phyloP scores from a whole-genome alignment of 139 green algal species.

The Yamagishiella unicocca region DNA sequence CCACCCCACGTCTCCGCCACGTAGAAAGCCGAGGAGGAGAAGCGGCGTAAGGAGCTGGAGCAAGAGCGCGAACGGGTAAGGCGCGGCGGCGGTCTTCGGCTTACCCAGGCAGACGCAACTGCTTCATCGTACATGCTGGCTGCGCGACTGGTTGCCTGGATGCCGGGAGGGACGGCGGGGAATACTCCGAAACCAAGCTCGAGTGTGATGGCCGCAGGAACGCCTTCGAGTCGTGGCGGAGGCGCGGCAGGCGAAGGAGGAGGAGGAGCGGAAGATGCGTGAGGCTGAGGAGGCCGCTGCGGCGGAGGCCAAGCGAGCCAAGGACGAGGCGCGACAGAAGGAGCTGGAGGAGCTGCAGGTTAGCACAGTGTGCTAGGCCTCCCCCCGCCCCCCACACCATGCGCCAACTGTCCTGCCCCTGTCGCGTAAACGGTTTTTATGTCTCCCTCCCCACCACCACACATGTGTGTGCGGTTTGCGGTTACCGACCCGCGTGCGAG shows the following conservation, averaged over 20 bases:
- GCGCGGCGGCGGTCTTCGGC: not conserved
- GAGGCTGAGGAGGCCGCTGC: slow-evolving; percentile 46
- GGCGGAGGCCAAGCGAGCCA: slow-evolving; percentile 28
- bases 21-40: slow-evolving; percentile 51
- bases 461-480: no score
- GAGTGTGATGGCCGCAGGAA: slow-evolving; percentile 4
- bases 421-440: no score
- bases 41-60: slow-evolving; percentile 43
- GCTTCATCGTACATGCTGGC: not conserved
- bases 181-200: no score
- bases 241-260: slow-evolving; percentile 37
- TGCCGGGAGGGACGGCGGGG: no score
- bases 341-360: slow-evolving; percentile 46
- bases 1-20: no score
- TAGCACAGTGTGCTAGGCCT: no score
- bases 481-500: no score
- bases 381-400: no score
- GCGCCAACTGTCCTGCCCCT: no score
- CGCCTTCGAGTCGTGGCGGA: slow-evolving; percentile 28
- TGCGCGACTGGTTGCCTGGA: no score
- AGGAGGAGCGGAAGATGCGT: slow-evolving; percentile 45
- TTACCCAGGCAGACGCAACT: no score
- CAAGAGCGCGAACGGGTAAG: slow-evolving; percentile 41
- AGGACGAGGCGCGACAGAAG: slow-evolving; percentile 38
- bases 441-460: no score